phyloP scores from a whole-genome alignment of 768 basidiomycete genomes.

The Trichaptum fuscoviolaceum region DNA sequence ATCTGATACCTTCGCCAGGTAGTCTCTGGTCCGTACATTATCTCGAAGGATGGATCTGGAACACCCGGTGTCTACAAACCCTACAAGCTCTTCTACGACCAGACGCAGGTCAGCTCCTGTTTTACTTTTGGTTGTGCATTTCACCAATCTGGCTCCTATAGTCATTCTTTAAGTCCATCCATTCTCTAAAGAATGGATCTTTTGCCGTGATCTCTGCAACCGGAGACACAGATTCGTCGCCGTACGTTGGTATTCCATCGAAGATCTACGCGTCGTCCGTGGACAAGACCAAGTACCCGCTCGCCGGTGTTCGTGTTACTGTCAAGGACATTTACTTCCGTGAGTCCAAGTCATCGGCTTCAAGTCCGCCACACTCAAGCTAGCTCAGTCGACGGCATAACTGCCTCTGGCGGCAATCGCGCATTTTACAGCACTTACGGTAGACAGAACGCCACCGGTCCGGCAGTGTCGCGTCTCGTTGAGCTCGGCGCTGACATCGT shows the following conservation, averaged over 20 bases:
- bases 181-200: neutral
- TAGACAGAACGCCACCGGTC: conserved; percentile 30
- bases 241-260: conserved; percentile 45
- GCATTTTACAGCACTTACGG: conserved; percentile 31
- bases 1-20: neutral
- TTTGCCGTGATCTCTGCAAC: neutral
- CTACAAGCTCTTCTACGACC: neutral
- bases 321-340: conserved; percentile 40
- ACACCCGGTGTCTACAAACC: neutral
- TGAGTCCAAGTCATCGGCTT: neutral
- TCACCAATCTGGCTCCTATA: neutral
- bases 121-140: neutral
- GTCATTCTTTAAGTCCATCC: neutral
- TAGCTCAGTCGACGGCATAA: conserved; percentile 27
- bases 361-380: neutral
- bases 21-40: neutral
- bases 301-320: conserved; percentile 44
- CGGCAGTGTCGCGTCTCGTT: conserved; percentile 41
- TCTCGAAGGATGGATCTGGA: neutral
- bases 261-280: conserved; percentile 31
- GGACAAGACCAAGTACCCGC: conserved; percentile 14
- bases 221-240: neutral
- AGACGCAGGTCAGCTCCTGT: neutral
- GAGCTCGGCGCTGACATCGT: conserved; percentile 45
- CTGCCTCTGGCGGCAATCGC: conserved; percentile 32